Base-by-base conservation (phyloP, 2,329 filamentous ascomycete species). In the Penicillium sp. region DNA sequence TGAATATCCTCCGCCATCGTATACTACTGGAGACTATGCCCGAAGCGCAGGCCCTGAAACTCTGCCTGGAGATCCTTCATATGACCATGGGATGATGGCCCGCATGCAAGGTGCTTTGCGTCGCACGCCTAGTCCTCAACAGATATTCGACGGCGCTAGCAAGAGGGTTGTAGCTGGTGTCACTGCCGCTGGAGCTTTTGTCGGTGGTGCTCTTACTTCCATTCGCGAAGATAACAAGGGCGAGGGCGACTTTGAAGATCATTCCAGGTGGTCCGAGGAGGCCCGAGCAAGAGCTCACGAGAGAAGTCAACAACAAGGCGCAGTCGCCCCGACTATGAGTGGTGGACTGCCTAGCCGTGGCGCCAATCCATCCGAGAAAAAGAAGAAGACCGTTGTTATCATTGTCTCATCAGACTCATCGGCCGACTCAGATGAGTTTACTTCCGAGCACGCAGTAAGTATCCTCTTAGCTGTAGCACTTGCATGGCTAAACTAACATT, bases 261-360 rank as follows among this genome's bases (percentile, higher is more conserved):
- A 94, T 74, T 89, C 90, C 70, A 86, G 90, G 48, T 97, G 93
- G 93, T 92, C 88, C 13, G 92, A 97, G 72, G 92, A 97, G 75
- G 90, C 88, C 21, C 88, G 90, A 64, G 82, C 88, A 45, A 85
- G 88, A 62, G 75, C 74, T 52, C 74, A 66, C 38, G 67, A 66
- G 54, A 65, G 57, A 57, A 65, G 59, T 57, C 72, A 65, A 61
- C 72, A 65, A 60, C 65, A 61, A 54, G 54, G 59, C 32, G 48
- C 48, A 16, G 53, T 53, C 24, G 44, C 51, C n/a, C 63, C 68
- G 3, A 52, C 60, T n/a, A 66, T 71, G 66, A 65, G 67, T 39
- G 67, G 66, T 22, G 63, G 66, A 11, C 68, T 54, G 53, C 71
- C 53, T 41, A 72, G 34, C 62, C 77, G 36, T 64, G 70, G 55